These are phyloP conservation scores for Phytopythium cucurbitacearum DNA, from an alignment of 352 stramenopile genomes.

Conservation along the genomic window DNA sequence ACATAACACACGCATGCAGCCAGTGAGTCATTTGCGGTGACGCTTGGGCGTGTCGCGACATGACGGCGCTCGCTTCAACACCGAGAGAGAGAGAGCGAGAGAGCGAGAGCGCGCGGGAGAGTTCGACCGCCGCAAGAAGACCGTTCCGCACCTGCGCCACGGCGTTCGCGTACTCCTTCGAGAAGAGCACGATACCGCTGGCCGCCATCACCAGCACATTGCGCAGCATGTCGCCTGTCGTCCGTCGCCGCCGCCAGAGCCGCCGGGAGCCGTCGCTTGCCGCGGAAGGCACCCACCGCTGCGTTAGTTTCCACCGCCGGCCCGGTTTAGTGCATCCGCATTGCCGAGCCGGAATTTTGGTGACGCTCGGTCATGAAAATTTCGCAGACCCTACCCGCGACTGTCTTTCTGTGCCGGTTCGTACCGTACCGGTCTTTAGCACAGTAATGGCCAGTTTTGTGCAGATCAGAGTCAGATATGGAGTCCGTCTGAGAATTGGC, in stretches of 20 bases:
- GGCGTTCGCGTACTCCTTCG: conserved; percentile 88
- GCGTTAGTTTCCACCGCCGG: neutral
- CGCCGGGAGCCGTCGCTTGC: too few relatives aligned
- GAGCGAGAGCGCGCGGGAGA: too few relatives aligned
- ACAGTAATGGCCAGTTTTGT: too few relatives aligned
- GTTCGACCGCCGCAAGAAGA: conserved; percentile 1
- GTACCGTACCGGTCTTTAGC: neutral
- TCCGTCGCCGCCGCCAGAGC: too few relatives aligned
- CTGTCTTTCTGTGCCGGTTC: neutral
- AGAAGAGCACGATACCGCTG: conserved; percentile 92
- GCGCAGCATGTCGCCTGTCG: conserved; percentile 64
- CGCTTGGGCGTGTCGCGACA: too few relatives aligned
- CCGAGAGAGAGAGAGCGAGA: too few relatives aligned
- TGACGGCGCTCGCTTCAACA: too few relatives aligned
- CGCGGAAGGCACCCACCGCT: too few relatives aligned
- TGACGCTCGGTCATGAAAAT: conserved; percentile 7
- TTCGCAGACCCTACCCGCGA: conserved; percentile 10
- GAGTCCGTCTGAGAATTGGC: neutral
- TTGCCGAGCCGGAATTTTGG: conserved; percentile 1
- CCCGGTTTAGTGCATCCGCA: neutral
- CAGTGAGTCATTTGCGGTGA: too few relatives aligned
- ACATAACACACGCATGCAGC: conserved; percentile 5
- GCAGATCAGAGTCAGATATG: neutral
- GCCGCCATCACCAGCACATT: conserved; percentile 92
- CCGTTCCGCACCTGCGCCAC: conserved; percentile 59